Percentiles rank a stretch among this genome's conserved stretches.
Evolutionary conservation across 1,284 basidiomycete genomes (phyloP).

Genomic region (Rhodotorula sp.): DNA sequence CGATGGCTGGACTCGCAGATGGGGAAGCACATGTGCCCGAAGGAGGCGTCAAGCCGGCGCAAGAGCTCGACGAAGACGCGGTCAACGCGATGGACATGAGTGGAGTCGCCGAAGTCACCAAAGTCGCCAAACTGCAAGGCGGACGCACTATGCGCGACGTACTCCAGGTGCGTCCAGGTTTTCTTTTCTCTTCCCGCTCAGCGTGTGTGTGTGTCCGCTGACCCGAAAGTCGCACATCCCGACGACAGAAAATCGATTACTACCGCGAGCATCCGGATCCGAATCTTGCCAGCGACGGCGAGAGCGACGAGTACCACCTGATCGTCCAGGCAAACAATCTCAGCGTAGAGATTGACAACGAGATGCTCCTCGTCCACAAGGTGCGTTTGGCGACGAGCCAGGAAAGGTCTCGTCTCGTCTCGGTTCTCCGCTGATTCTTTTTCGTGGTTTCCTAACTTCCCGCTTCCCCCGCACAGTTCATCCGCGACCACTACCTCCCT

Average conservation of each 20-base stretch:
- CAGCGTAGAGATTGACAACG: constrained; percentile 97
- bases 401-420: background rate
- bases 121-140: constrained; percentile 82
- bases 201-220: no score
- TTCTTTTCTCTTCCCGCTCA: no score
- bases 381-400: constrained; percentile 49
- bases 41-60: constrained; percentile 85
- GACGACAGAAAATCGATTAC: constrained; percentile 74
- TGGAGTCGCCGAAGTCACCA: constrained; percentile 74
- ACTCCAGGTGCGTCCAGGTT: constrained; percentile 60
- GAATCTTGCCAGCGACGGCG: constrained; percentile 65
- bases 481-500: constrained; percentile 93
- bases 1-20: constrained; percentile 42
- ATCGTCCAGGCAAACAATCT: constrained; percentile 98
- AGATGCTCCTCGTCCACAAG: constrained; percentile 95
- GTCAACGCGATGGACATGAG: constrained; percentile 88
- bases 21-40: constrained; percentile 62
- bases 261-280: constrained; percentile 70
- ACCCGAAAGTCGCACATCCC: no score
- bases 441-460: background rate
- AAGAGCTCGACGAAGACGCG: constrained; percentile 87
- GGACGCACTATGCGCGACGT: constrained; percentile 82
- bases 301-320: constrained; percentile 92
- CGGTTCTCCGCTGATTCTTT: background rate
- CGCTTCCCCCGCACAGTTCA: constrained; percentile 63